Evolutionary conservation across 2,329 filamentous ascomycete genomes (phyloP).

Genomic region (Aspergillus melleus): DNA sequence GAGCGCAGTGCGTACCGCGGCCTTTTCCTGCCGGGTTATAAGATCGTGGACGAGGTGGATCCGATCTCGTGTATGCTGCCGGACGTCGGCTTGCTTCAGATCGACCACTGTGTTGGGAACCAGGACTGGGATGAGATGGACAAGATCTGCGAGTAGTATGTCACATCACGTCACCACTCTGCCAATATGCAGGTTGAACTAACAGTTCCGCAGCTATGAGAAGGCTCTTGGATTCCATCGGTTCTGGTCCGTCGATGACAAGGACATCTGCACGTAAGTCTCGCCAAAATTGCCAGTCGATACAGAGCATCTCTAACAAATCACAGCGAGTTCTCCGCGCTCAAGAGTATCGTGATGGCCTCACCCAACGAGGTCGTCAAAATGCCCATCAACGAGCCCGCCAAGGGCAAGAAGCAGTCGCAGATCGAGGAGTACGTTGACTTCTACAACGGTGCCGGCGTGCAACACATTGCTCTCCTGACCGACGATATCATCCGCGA

Average conservation of each 20-base stretch:
- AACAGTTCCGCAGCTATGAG: slow-evolving; percentile 65
- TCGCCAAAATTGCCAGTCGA: no score
- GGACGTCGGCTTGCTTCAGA: slow-evolving; percentile 65
- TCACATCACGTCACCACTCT: slow-evolving; percentile 1
- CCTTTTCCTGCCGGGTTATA: slow-evolving; percentile 80
- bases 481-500: slow-evolving; percentile 76
- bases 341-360: slow-evolving; percentile 88
- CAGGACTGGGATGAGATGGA: slow-evolving; percentile 93
- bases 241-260: slow-evolving; percentile 96
- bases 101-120: slow-evolving; percentile 98
- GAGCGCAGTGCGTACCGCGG: slow-evolving; percentile 70
- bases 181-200: not conserved
- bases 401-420: slow-evolving; percentile 81
- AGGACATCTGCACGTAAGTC: slow-evolving; percentile 71
- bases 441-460: slow-evolving; percentile 85
- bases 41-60: slow-evolving; percentile 52
- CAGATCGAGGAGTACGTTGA: slow-evolving; percentile 94
- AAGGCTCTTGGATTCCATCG: slow-evolving; percentile 87
- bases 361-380: slow-evolving; percentile 83
- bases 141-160: slow-evolving; percentile 59
- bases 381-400: slow-evolving; percentile 98
- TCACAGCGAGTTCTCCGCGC: slow-evolving; percentile 72
- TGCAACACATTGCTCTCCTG: slow-evolving; percentile 89
- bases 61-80: slow-evolving; percentile 56
- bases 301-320: not conserved